Evolutionary conservation across 2,329 filamentous ascomycete species (phyloP), one percentile per base, ranked within the genome.

Genomic region (Paracoccidioides lutzii): DNA sequence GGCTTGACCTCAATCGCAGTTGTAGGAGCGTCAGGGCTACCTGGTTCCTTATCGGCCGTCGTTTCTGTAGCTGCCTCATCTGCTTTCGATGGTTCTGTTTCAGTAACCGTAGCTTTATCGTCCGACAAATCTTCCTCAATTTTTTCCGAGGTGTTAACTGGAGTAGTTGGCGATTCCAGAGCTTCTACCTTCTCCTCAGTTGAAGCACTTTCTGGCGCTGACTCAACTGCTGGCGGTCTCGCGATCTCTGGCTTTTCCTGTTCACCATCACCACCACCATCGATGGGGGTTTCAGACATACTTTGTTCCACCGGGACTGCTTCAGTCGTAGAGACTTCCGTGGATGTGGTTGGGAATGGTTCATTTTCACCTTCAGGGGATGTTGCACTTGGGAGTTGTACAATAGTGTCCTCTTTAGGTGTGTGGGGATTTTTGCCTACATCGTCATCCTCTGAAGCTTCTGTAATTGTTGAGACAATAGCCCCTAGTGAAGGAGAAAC

Each of bases 391-490:
- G 46, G 54, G 30, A 55, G 54, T 43, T 55, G 45, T n/a, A 49
- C 22, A 30, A 56, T 40, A 15, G 38, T n/a, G 28, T 52, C 32
- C 30, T 56, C 54, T 15, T 57, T 53, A 12, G 30, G 30, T 12
- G 28, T 9, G 9, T 40, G 33, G 14, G 65, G 69, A 32, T 9
- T n/a, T 46, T 49, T 59, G 53, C 30, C 53, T 35, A 37, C 4
- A 5, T 57, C 59, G 30, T 67, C 66, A 40, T 68, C 63, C 43
- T 88, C 85, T 40, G 56, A 53, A 7, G 56, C 56, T 57, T 93
- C 87, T 46, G 88, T 77, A 7, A 93, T 87, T 0, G 87, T 90
- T 1, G 82, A 81, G 30, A 94, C 84, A 7, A 84, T 79, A 54
- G 82, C 85, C 52, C 86, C 83, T 22, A 84, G 83, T 15, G 86